These are phyloP conservation scores for Rauvolfia tetraphylla DNA, from an alignment of 257 asterid genomes.

Conservation along the genomic window DNA sequence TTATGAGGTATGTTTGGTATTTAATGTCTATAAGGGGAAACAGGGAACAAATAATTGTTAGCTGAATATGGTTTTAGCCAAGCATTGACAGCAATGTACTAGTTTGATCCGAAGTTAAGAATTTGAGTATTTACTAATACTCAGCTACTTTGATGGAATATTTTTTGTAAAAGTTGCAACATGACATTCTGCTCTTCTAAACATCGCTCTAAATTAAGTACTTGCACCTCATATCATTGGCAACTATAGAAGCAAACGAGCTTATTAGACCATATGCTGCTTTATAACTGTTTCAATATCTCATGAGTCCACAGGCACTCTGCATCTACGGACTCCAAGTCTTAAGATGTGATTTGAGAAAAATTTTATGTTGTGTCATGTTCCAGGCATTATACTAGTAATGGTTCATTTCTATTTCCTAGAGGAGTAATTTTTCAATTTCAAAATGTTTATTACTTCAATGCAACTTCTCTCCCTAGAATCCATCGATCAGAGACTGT, in stretches of 20 bases:
- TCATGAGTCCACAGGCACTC: background rate
- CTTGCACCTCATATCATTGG: background rate
- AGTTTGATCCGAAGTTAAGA: background rate
- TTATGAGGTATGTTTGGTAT: background rate
- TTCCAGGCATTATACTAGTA: background rate
- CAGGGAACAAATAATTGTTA: background rate
- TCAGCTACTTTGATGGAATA: no score
- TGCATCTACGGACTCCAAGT: background rate
- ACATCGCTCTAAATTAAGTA: background rate
- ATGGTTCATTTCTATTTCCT: background rate
- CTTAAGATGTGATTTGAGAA: background rate
- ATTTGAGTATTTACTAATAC: no score
- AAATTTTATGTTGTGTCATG: background rate
- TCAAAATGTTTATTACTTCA: background rate
- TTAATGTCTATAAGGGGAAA: background rate
- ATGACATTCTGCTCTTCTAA: background rate
- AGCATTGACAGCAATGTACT: background rate
- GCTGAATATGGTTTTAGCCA: background rate
- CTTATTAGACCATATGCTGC: background rate
- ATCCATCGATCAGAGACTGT: background rate
- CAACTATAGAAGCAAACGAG: background rate
- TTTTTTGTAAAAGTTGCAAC: background rate
- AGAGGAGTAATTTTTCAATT: background rate
- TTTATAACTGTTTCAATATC: background rate
- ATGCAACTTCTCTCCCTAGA: background rate